Percentiles rank a stretch among this genome's conserved stretches.
phyloP scores from a whole-genome alignment of 192 early-diverging fungal genomes.

The Jimgerdemannia lactiflua region DNA sequence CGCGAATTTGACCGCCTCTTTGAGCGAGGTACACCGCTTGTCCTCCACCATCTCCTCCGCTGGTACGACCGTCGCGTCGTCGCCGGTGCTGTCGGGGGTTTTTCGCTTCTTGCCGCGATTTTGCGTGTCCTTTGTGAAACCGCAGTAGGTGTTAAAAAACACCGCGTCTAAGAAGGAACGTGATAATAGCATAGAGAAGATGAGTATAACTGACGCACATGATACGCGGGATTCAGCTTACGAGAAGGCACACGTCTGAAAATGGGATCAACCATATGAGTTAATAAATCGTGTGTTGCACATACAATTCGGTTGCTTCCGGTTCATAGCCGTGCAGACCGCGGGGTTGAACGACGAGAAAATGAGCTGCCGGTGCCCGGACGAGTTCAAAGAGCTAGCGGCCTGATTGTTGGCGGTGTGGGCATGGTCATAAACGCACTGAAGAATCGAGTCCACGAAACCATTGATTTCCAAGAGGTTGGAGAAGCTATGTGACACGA shows the following conservation, averaged over 20 bases:
- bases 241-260: no score
- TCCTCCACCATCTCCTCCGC: conserved; percentile 41
- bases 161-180: conserved; percentile 63
- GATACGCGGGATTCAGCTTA: not conserved
- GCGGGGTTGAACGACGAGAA: conserved; percentile 91
- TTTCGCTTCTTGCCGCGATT: conserved; percentile 28
- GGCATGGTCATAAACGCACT: conserved; percentile 80
- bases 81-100: not conserved
- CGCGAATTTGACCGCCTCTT: conserved; percentile 93
- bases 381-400: conserved; percentile 18
- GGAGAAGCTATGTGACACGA: conserved; percentile 40
- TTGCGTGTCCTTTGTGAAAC: conserved; percentile 47
- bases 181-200: not conserved
- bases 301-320: conserved; percentile 99
- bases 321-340: conserved; percentile 92
- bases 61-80: conserved; percentile 2
- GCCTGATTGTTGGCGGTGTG: conserved; percentile 19
- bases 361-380: conserved; percentile 60
- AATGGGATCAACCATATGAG: no score
- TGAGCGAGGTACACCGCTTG: conserved; percentile 65
- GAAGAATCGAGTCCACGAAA: conserved; percentile 86
- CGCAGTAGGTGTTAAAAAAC: conserved; percentile 88
- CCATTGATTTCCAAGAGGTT: conserved; percentile 73
- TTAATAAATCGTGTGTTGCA: not conserved
- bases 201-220: not conserved